Evolutionary conservation across 176 grass and related monocot genomes (phyloP).

Genomic region (Cocos nucifera): DNA sequence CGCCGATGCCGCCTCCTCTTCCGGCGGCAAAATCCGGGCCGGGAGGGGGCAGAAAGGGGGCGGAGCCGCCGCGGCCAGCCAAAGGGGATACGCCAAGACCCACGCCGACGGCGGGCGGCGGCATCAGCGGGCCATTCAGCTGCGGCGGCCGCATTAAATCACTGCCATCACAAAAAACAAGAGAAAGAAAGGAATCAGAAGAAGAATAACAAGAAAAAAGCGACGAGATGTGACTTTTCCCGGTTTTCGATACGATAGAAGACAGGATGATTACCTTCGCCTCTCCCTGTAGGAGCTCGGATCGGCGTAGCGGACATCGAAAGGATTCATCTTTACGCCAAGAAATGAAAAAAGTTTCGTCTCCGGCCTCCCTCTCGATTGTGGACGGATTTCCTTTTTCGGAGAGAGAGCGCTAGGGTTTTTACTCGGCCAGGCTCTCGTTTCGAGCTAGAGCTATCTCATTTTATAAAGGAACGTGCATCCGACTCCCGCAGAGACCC

Average conservation of each 20-base stretch:
- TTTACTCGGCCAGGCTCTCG: too few relatives aligned
- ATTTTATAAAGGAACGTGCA: too few relatives aligned
- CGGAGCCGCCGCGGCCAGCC: not conserved
- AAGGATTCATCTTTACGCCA: conserved; percentile 49
- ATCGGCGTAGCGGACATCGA: conserved; percentile 71
- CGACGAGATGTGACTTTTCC: too few relatives aligned
- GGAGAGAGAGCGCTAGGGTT: too few relatives aligned
- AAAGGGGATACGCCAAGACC: not conserved
- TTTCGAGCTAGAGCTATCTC: too few relatives aligned
- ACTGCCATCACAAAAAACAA: conserved; percentile 11
- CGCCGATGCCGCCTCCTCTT: not conserved
- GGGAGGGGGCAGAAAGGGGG: not conserved
- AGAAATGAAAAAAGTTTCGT: not conserved
- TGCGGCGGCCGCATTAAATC: conserved; percentile 22
- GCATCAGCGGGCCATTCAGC: not conserved
- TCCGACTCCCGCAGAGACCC: too few relatives aligned
- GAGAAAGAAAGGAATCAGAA: conserved; percentile 1
- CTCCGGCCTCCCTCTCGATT: not conserved
- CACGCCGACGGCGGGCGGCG: conserved; percentile 7
- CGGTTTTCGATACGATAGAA: not conserved
- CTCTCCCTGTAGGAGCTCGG: conserved; percentile 86
- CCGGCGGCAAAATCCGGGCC: not conserved
- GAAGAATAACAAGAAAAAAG: not conserved
- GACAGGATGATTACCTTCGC: conserved; percentile 43
- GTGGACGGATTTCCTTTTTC: too few relatives aligned